Conservation (phyloP, 345 rosid species). For the Carallia pectinifolia region DNA sequence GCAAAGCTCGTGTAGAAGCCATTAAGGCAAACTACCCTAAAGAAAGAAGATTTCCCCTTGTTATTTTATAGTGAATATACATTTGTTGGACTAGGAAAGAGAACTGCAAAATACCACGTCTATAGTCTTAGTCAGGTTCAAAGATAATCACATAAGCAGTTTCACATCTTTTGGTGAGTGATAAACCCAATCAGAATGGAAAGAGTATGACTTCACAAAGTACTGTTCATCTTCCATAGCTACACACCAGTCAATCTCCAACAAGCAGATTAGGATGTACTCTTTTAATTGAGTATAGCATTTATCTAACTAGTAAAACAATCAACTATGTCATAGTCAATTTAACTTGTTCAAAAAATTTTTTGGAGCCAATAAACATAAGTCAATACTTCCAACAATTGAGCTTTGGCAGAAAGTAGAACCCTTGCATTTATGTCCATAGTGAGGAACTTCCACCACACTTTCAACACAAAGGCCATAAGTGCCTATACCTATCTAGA, state of each 20-base stretch:
- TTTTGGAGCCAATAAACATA: neutral
- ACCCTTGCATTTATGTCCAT: neutral
- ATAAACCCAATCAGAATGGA: too few relatives aligned
- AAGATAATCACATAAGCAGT: too few relatives aligned
- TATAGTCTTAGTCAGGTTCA: too few relatives aligned
- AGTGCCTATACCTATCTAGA: slow-evolving; percentile 4
- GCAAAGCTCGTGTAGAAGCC: neutral
- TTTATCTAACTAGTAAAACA: neutral
- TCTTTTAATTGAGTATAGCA: neutral
- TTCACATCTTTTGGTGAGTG: too few relatives aligned
- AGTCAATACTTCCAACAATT: neutral
- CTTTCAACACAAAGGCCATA: neutral
- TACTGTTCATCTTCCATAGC: neutral
- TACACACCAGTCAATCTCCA: neutral
- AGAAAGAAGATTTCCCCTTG: neutral
- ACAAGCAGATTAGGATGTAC: too few relatives aligned
- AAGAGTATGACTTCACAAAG: neutral
- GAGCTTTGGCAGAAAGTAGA: slow-evolving; percentile 5
- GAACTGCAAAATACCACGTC: neutral
- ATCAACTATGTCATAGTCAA: neutral
- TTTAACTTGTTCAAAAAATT: neutral
- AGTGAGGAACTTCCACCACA: neutral
- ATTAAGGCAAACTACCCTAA: neutral
- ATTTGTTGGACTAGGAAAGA: neutral
- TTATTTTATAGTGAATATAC: neutral